A percentile compares a stretch with the other conserved stretches of the same genome.
phyloP scores from a whole-genome alignment of 2,329 filamentous ascomycete species.

The Neonectria sp. region DNA sequence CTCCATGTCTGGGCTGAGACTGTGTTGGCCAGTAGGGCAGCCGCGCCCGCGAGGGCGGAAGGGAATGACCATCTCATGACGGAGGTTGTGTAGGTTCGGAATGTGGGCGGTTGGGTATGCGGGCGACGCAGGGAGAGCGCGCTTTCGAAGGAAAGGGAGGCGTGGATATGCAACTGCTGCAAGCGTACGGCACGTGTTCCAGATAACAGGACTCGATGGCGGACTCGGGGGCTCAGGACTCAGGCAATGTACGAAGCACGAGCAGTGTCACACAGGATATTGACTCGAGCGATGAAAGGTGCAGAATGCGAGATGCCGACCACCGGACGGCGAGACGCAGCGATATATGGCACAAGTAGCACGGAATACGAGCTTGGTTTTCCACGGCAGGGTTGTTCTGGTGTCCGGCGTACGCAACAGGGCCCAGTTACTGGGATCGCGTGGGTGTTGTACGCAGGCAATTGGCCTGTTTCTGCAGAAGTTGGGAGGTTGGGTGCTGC shows the following conservation, averaged over 20 bases:
- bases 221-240: neutral
- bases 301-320: conserved; percentile 19
- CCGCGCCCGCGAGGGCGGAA: conserved; percentile 36
- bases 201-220: neutral
- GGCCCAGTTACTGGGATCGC: conserved; percentile 5
- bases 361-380: conserved; percentile 1
- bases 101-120: conserved; percentile 19
- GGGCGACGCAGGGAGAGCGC: neutral
- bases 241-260: conserved; percentile 8
- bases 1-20: conserved; percentile 58
- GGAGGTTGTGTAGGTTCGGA: conserved; percentile 15
- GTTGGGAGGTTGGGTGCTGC: conserved; percentile 25
- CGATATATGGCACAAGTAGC: conserved; percentile 25
- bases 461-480: conserved; percentile 25
- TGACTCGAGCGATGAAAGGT: conserved; percentile 19
- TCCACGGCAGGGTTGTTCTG: conserved; percentile 15
- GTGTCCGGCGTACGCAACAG: neutral
- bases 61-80: conserved; percentile 45
- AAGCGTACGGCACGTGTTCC: neutral
- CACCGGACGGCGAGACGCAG: conserved; percentile 10
- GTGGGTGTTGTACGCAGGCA: conserved; percentile 8
- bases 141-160: neutral
- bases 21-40: conserved; percentile 43
- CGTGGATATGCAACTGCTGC: neutral
- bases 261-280: conserved; percentile 10